These are phyloP conservation scores for Hanseniaspora lindneri DNA, from an alignment of 805 yeast species.

Conservation along the genomic window DNA sequence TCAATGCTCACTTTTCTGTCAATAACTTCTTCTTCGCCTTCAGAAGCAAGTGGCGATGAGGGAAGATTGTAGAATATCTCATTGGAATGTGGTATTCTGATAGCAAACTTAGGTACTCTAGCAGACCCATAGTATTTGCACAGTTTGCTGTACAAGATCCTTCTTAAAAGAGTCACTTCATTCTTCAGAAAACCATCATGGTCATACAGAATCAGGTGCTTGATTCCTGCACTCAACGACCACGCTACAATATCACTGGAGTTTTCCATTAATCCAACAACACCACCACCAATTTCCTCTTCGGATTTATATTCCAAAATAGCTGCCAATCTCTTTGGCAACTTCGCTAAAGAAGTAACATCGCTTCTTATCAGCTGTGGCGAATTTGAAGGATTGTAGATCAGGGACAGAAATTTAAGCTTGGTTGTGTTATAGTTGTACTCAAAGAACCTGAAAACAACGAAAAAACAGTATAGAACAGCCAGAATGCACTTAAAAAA, in stretches of 20 bases:
- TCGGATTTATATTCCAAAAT: constrained; percentile 62
- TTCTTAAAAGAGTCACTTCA: constrained; percentile 43
- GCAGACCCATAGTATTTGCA: constrained; percentile 63
- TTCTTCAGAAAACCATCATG: constrained; percentile 55
- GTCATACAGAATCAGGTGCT: constrained; percentile 63
- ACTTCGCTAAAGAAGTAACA: constrained; percentile 55
- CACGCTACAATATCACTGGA: constrained; percentile 71
- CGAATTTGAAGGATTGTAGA: constrained; percentile 59
- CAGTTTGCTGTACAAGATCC: constrained; percentile 47
- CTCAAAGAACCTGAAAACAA: constrained; percentile 43
- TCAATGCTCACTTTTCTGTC: constrained; percentile 41
- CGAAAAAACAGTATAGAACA: constrained; percentile 42
- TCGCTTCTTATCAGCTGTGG: constrained; percentile 83
- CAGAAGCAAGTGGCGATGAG: neutral
- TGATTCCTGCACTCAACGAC: constrained; percentile 82
- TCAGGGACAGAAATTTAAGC: constrained; percentile 47
- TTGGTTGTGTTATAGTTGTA: constrained; percentile 41
- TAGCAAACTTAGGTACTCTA: constrained; percentile 47
- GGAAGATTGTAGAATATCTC: constrained; percentile 29
- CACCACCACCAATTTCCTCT: constrained; percentile 81
- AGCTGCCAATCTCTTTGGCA: constrained; percentile 67
- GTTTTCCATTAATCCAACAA: constrained; percentile 67
- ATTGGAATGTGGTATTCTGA: constrained; percentile 60
- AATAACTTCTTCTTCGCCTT: constrained; percentile 20
- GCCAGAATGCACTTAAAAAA: constrained; percentile 42